Base-by-base conservation (phyloP, 2,329 filamentous ascomycete genomes). In the Fusarium sp. region DNA sequence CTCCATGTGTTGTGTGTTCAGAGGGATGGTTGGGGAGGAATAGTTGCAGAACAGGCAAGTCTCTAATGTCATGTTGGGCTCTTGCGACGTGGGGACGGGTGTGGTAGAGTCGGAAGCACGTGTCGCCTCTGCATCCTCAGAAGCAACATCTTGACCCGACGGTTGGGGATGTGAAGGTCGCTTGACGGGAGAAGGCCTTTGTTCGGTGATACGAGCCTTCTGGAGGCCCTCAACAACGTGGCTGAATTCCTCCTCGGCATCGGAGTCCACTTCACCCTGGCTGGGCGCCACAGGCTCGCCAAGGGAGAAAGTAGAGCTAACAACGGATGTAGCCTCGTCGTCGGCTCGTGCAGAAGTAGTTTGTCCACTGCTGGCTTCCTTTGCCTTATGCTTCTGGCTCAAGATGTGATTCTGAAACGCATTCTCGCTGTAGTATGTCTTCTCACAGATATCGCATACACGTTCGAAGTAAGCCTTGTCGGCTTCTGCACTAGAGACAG, bases 341-440 rank as follows among this genome's bases (percentile, higher is more conserved):
- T 88, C 86, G 53, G 83, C 80, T 54, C 79, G 79, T 54, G 77
- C 53, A 14, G 65, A 34, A n/a, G 27, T 48, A 9, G 60, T 70
- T 34, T 79, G 77, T 25, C 79, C 79, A 47, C 81, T 75, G 44
- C 85, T 84, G 32, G 87, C 84, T 61, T 91, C 86, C 60, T 81
- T 82, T 34, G 75, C 70, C 81, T 90, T 93, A 81, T 99, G 96
- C 81, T 97, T 97, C 74, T 93, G 91, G 82, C 94, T 98, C 63
- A 90, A 90, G 60, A 98, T 80, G 78, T 99, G 96, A 81, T 98
- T 99, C 77, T 91, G 90, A 81, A 92, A 98, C 34, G 96, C 95
- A 82, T 98, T 98, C 78, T 98, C 93, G 82, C 94, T 98, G 84
- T 91, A 98, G 81, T 97, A 99, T 16, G 92, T 94, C 84, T 97